Evolutionary conservation across 768 basidiomycete species (phyloP).

Genomic region (Naematelia encephala): DNA sequence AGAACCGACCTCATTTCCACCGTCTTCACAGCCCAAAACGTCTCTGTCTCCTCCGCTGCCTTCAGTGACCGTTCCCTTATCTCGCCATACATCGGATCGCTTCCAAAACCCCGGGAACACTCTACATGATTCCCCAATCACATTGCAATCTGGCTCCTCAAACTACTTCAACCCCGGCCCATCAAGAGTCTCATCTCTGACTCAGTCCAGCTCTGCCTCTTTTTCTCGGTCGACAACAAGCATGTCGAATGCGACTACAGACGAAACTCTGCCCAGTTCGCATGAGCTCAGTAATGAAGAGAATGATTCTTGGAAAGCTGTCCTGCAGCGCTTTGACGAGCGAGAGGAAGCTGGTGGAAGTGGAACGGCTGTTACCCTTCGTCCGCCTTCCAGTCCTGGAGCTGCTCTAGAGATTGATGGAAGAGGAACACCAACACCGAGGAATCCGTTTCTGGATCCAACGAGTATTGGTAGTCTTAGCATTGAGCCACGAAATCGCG

Average conservation of each 20-base stretch:
- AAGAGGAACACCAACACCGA: constrained; percentile 26
- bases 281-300: not conserved
- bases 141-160: not conserved
- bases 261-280: not conserved
- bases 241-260: not conserved
- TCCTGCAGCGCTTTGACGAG: not conserved
- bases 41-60: not conserved
- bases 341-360: constrained; percentile 5
- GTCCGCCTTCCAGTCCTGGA: constrained; percentile 11
- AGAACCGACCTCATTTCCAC: not conserved
- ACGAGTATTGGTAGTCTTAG: constrained; percentile 8
- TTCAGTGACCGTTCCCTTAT: not conserved
- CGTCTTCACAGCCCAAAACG: not conserved
- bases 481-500: constrained; percentile 10
- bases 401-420: constrained; percentile 10
- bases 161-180: not conserved
- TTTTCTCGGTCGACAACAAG: not conserved
- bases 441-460: constrained; percentile 9
- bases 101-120: not conserved
- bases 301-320: not conserved
- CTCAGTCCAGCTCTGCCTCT: not conserved
- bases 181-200: not conserved
- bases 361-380: constrained; percentile 7
- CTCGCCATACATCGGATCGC: not conserved
- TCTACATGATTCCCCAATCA: not conserved